phyloP scores from a whole-genome alignment of 1,139 yeast genomes.

The Saccharomycopsis hybrid region DNA sequence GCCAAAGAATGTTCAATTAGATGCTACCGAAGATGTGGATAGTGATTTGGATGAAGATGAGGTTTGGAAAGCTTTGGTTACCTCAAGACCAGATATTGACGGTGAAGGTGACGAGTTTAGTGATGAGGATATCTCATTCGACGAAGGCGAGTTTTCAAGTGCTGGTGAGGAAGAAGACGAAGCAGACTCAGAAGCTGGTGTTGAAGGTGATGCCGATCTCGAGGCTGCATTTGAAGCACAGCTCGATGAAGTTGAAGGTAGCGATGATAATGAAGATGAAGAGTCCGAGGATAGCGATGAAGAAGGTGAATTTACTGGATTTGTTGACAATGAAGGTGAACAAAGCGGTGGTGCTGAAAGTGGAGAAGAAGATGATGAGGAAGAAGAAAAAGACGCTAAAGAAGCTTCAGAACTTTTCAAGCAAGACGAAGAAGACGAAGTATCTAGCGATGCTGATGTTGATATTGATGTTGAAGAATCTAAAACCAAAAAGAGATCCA shows the following conservation, averaged over 20 bases:
- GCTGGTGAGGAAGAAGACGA: slow-evolving; percentile 27
- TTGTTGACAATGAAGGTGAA: not conserved
- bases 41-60: slow-evolving; percentile 68
- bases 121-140: slow-evolving; percentile 48
- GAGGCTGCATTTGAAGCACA: slow-evolving; percentile 24
- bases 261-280: slow-evolving; percentile 24
- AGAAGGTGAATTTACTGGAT: not conserved
- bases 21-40: slow-evolving; percentile 32
- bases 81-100: slow-evolving; percentile 72
- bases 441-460: slow-evolving; percentile 17
- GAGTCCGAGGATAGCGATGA: slow-evolving; percentile 24
- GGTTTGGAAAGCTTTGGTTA: slow-evolving; percentile 84
- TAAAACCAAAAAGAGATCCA: slow-evolving; percentile 21
- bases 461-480: not conserved
- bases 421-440: slow-evolving; percentile 16
- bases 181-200: slow-evolving; percentile 27
- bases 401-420: slow-evolving; percentile 11
- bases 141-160: slow-evolving; percentile 34
- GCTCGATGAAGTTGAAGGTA: slow-evolving; percentile 22
- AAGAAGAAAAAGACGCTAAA: slow-evolving; percentile 23
- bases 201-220: slow-evolving; percentile 27
- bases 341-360: slow-evolving; percentile 10
- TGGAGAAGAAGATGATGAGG: slow-evolving; percentile 25
- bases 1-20: slow-evolving; percentile 28
- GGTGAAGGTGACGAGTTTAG: slow-evolving; percentile 39